Base-by-base conservation (phyloP, 2,329 filamentous ascomycete species). In the Apiospora arundinis region DNA sequence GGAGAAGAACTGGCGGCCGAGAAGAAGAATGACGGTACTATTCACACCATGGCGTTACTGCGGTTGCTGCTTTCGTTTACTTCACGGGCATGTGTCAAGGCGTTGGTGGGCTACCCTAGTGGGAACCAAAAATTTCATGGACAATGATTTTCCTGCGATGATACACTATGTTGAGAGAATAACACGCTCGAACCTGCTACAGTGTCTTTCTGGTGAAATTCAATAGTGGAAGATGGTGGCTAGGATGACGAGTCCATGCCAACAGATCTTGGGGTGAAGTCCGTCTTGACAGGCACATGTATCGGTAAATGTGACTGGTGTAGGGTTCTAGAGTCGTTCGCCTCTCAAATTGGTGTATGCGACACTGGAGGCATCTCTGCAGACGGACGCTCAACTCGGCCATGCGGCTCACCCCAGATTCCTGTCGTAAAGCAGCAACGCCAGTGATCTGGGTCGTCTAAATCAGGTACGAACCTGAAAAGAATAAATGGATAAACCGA, bases 41-140 rank as follows among this genome's bases (percentile, higher is more conserved):
- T 60, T 42, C 46, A 75, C 46, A 75, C 73, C 72, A 73, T 71
- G 77, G 77, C 77, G 77, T 78, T 74, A 69, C 69, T 71, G 71
- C 68, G 66, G 72, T 71, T 73, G 70, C 63, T 74, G 73, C 75
- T 71, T 70, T 49, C 56, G 71, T 63, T 69, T 74, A 75, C 69
- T 71, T 63, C 18, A 32, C 18, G 28, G 77, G 77, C 78, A 80
- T 70, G 65, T 67, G 74, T 73, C 74, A 70, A 74, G 78, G 78
- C 78, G 78, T 80, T 79, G 71, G 76, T 74, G 74, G 72, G 65
- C 70, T 72, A 40, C 56, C 56, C 56, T 63, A 12, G 28, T n/a
- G 56, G 52, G 56, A 63, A 40, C 73, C 69, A 70, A 52, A 56
- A 37, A 46, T 21, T 46, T 25, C 32, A 56, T 37, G 46, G 65